Evolutionary conservation across 148 eudicot species (phyloP).

Genomic region (Camellia lanceoleosa): DNA sequence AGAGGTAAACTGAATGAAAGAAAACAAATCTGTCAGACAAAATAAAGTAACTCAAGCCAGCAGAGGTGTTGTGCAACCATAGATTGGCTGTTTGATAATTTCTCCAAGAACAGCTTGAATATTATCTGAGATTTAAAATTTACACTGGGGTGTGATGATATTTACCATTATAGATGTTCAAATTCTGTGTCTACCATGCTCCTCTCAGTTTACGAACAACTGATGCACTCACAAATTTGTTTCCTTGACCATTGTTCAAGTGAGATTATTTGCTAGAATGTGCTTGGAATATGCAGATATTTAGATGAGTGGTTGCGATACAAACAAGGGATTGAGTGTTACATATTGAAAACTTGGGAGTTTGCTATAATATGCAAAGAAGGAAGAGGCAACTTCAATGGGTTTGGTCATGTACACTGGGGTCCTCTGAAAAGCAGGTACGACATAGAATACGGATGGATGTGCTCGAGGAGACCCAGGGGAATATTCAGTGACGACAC

Average conservation of each 20-base stretch:
- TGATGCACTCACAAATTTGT: background rate
- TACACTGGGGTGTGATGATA: background rate
- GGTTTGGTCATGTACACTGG: background rate
- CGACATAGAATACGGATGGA: too few relatives aligned
- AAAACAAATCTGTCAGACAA: background rate
- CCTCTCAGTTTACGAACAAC: background rate
- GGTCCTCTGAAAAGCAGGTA: background rate
- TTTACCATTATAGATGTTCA: background rate
- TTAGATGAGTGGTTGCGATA: background rate
- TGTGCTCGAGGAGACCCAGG: too few relatives aligned
- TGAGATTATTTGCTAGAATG: background rate
- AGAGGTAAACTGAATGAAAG: background rate
- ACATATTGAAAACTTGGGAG: too few relatives aligned
- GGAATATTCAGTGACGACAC: too few relatives aligned
- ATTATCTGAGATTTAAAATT: background rate
- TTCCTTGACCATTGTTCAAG: background rate
- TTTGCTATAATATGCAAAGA: too few relatives aligned
- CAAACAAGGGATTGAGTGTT: background rate
- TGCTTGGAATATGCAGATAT: background rate
- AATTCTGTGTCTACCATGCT: background rate
- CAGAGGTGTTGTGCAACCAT: background rate
- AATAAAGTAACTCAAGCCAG: background rate
- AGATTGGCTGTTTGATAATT: background rate
- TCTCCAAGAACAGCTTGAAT: background rate
- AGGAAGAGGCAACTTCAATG: background rate